Evolutionary conservation across 2,329 filamentous ascomycete species (phyloP), one percentile per base, ranked within the genome.

Genomic region (Thelonectria olida): DNA sequence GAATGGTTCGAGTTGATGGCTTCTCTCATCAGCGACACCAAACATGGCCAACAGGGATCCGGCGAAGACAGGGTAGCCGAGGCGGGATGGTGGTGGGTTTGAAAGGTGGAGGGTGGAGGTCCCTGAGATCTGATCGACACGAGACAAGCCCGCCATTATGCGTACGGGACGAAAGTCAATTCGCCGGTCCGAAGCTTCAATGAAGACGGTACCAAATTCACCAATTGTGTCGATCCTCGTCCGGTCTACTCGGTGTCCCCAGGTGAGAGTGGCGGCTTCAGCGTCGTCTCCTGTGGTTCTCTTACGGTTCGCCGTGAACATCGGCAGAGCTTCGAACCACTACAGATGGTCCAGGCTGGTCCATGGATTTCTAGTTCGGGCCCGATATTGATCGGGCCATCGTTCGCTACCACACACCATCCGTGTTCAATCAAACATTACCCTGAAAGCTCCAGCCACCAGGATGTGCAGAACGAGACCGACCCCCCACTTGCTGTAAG

Each of bases 121-220:
- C 69, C 68, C 68, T 70, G 67, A 72, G 69, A 72, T 72, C 69
- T 60, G 69, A 72, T 72, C 69, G 69, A 72, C 65, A 71, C 59
- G 58, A 61, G 62, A 71, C 60, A 67, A 60, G 62, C 64, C 67
- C 63, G 61, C 60, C 52, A 50, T 49, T 53, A 7, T 41, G 31
- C 17, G 19, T 15, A 31, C 41, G 41, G 39, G 61, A 54, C 47
- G 52, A 70, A 70, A 70, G 61, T 69, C 67, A 69, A 72, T 72
- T 69, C 61, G 44, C 53, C 51, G 61, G 56, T 39, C 54, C 17
- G 56, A 50, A 31, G 51, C 44, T 52, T n/a, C 56, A 52, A 51
- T 22, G 13, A 53, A 36, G 44, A 44, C 58, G 23, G 39, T 28
- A 27, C 45, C 45, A 44, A 19, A 28, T 41, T 19, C 38, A 19